Percentiles rank a stretch among this genome's conserved stretches.
phyloP scores from a whole-genome alignment of 2,329 filamentous ascomycete species.

The Gliomastix tumulicola region DNA sequence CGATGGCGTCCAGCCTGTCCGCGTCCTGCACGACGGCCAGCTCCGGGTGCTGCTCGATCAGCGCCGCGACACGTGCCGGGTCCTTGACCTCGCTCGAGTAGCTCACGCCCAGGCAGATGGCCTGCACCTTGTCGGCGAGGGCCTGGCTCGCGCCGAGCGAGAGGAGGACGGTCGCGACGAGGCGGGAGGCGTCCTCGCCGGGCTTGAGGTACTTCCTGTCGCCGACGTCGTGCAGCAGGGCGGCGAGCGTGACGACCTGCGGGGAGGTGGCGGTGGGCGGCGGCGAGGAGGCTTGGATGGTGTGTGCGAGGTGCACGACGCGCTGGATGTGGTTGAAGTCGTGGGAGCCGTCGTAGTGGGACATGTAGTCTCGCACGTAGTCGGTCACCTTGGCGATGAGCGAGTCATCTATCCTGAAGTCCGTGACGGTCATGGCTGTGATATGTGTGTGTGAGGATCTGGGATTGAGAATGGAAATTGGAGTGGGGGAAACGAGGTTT shows the following conservation, averaged over 20 bases:
- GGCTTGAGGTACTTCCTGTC: conserved; percentile 72
- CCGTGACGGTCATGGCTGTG: conserved; percentile 15
- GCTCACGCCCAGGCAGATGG: conserved; percentile 69
- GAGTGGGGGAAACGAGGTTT: too few relatives aligned
- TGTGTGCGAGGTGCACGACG: conserved; percentile 65
- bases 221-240: conserved; percentile 80
- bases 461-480: too few relatives aligned
- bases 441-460: neutral
- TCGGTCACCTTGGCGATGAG: conserved; percentile 50
- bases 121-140: conserved; percentile 62
- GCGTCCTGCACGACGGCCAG: conserved; percentile 81
- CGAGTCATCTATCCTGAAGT: conserved; percentile 22
- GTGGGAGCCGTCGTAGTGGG: conserved; percentile 76
- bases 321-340: conserved; percentile 80
- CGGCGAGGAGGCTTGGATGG: conserved; percentile 44
- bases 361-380: conserved; percentile 68
- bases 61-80: conserved; percentile 47
- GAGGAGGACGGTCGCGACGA: conserved; percentile 48
- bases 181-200: conserved; percentile 47
- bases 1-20: conserved; percentile 85
- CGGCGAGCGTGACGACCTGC: conserved; percentile 57
- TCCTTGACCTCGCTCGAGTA: conserved; percentile 68
- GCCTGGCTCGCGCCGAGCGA: conserved; percentile 45
- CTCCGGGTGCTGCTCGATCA: conserved; percentile 57
- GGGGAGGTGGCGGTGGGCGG: conserved; percentile 14